Evolutionary conservation across 2,329 filamentous ascomycete genomes (phyloP), one percentile per base, ranked within the genome.

Genomic region (Claviceps monticola): DNA sequence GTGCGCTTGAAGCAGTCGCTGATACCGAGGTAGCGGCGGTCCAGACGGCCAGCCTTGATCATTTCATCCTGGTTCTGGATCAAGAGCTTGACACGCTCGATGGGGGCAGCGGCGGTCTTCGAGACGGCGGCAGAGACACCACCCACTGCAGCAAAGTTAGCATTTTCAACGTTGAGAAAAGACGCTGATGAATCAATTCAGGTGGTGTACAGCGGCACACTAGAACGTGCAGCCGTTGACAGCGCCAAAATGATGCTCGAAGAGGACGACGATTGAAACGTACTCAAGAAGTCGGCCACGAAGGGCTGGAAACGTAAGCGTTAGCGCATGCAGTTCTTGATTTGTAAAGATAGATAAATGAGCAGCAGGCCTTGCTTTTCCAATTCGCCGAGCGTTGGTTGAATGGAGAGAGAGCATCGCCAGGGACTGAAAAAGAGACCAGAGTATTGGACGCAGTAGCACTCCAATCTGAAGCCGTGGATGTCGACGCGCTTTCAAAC

Each of bases 1-100:
- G 93, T 97, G 72, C 93, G 88, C 68, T 77, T 78, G 86, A 98
- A 98, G 82, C 93, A 97, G 73, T 98, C 93, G 56, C 59, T 68
- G 71, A 98, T 97, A 73, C 93, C 93, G 67, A 77, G 75, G 83
- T 96, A 98, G 77, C 91, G 94, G 76, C 84, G 85, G 82, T 94
- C 88, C 62, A 98, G 91, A 88, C 93, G 93, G 73, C 93, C 93
- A 71, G 84, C 75, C 84, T 95, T 95, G 68, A 98, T 78, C 93
- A 98, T 98, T 83, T 98, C 93, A 93, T 98, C 93, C 93, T 98
- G 93, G 82, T 98, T 98, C 83, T 98, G 93, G 80, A 98, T 94
- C 71, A 98, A 88, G 71, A 98, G 93, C 90, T 98, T 98, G 79
- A 98, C 86, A 89, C 93, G 93, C 90, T 98, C 93, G 68, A 98